Conservation (phyloP, 176 grass and related monocot genomes). For the Elaeis guineensis region DNA sequence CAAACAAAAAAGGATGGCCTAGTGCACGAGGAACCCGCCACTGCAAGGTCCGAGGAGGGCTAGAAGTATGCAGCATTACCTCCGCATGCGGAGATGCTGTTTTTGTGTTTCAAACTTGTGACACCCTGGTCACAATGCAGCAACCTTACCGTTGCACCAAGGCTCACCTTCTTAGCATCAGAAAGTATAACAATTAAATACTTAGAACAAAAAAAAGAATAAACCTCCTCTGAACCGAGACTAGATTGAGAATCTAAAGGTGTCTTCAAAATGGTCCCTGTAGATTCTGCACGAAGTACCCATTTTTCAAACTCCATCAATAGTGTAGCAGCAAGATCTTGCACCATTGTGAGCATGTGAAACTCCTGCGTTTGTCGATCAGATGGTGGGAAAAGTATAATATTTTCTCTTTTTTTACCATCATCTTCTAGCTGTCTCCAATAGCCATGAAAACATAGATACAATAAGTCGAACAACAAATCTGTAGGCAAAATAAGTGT, state of each 20-base stretch:
- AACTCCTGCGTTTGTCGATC: constrained; percentile 81
- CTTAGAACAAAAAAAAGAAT: constrained; percentile 87
- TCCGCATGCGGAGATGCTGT: too few relatives aligned
- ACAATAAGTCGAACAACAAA: background rate
- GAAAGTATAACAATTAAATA: constrained; percentile 25
- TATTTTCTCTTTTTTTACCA: constrained; percentile 73
- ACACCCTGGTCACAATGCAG: too few relatives aligned
- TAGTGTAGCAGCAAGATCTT: constrained; percentile 88
- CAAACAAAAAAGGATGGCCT: too few relatives aligned
- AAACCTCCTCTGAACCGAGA: constrained; percentile 99
- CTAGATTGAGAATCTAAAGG: constrained; percentile 97
- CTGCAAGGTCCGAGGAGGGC: too few relatives aligned
- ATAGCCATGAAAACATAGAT: constrained; percentile 12
- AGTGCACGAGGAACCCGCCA: too few relatives aligned
- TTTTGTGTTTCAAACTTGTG: too few relatives aligned
- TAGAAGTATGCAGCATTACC: too few relatives aligned
- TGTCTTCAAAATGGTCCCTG: constrained; percentile 98
- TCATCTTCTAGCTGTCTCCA: constrained; percentile 39
- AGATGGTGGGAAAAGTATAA: constrained; percentile 68
- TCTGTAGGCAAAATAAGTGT: too few relatives aligned
- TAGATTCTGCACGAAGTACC: constrained; percentile 91
- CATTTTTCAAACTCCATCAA: constrained; percentile 99
- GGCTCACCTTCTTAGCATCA: constrained; percentile 10
- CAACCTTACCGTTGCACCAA: too few relatives aligned
- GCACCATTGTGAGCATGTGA: constrained; percentile 97